phyloP scores from a whole-genome alignment of 2,329 filamentous ascomycete species.

The Colletotrichum viniferum region DNA sequence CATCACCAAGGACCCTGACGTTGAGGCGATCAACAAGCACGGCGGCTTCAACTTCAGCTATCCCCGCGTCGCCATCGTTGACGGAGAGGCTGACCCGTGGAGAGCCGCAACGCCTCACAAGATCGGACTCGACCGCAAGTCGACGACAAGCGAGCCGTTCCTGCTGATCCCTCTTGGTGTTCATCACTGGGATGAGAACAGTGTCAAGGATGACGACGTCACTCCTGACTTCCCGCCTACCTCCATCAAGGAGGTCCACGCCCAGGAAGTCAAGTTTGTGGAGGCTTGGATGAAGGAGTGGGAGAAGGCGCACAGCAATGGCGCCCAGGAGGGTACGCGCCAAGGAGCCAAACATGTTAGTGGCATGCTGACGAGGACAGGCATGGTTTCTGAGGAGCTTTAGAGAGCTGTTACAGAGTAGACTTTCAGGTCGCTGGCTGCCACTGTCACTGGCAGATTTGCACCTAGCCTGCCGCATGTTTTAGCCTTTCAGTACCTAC shows the following conservation, averaged over 20 bases:
- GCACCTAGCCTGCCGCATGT: not conserved
- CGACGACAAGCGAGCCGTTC: slow-evolving; percentile 70
- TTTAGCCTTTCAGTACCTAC: not conserved
- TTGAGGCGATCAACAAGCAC: slow-evolving; percentile 74
- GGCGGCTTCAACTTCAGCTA: slow-evolving; percentile 77
- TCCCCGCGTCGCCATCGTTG: slow-evolving; percentile 76
- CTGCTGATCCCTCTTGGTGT: slow-evolving; percentile 76
- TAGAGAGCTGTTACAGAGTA: not conserved
- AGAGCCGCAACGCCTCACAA: slow-evolving; percentile 74
- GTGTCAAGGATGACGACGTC: slow-evolving; percentile 67
- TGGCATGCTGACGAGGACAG: not conserved
- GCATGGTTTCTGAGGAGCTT: not conserved
- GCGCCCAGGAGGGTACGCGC: not conserved
- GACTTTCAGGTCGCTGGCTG: not conserved
- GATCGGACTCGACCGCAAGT: slow-evolving; percentile 61
- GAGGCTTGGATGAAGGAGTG: slow-evolving; percentile 71
- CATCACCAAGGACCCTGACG: slow-evolving; percentile 66
- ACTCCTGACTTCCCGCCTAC: slow-evolving; percentile 60
- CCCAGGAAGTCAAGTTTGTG: slow-evolving; percentile 64
- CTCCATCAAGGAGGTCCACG: slow-evolving; percentile 63
- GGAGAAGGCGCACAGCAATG: slow-evolving; percentile 26
- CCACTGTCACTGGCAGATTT: too few relatives aligned
- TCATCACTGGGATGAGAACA: slow-evolving; percentile 83
- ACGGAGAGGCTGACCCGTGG: slow-evolving; percentile 83
- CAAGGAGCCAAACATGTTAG: not conserved